Percentiles rank a stretch among this genome's conserved stretches.
Evolutionary conservation across 352 stramenopile species (phyloP).

Genomic region (Globisporangium takayamanum): DNA sequence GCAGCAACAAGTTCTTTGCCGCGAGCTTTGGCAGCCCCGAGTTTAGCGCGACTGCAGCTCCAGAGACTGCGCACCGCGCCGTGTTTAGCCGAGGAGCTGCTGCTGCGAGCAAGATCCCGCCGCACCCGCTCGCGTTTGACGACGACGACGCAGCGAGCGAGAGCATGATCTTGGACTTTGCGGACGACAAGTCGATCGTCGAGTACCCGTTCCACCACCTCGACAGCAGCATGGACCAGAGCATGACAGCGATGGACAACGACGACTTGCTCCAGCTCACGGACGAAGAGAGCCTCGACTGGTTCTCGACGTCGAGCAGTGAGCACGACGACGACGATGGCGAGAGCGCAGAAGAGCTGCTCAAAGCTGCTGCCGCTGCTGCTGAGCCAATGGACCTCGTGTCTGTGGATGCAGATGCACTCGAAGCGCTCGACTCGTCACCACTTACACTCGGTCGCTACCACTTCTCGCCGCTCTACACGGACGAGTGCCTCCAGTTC

Average conservation of each 20-base stretch:
- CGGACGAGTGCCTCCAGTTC: constrained; percentile 20
- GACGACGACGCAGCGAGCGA: constrained; percentile 23
- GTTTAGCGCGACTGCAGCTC: constrained; percentile 14
- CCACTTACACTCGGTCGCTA: constrained; percentile 15
- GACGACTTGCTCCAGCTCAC: constrained; percentile 76
- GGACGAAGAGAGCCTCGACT: constrained; percentile 73
- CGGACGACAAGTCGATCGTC: constrained; percentile 56
- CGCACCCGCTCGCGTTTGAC: constrained; percentile 54
- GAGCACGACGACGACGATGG: neutral
- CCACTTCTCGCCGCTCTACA: constrained; percentile 23
- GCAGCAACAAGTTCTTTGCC: constrained; percentile 35
- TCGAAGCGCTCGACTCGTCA: constrained; percentile 7
- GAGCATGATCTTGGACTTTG: constrained; percentile 74
- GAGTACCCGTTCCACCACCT: constrained; percentile 52
- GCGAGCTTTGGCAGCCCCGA: constrained; percentile 15
- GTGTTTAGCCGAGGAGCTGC: constrained; percentile 22
- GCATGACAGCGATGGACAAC: constrained; percentile 65
- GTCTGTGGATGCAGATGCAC: neutral
- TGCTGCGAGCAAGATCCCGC: constrained; percentile 9
- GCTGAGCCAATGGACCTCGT: neutral
- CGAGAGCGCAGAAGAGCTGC: constrained; percentile 15
- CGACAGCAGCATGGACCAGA: constrained; percentile 34
- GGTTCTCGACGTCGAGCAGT: constrained; percentile 53
- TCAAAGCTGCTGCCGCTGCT: neutral
- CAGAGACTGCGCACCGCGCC: constrained; percentile 28